Evolutionary conservation across 805 yeast genomes (phyloP), one percentile per base, ranked within the genome.

Genomic region (Saccharomycopsis babjevae): DNA sequence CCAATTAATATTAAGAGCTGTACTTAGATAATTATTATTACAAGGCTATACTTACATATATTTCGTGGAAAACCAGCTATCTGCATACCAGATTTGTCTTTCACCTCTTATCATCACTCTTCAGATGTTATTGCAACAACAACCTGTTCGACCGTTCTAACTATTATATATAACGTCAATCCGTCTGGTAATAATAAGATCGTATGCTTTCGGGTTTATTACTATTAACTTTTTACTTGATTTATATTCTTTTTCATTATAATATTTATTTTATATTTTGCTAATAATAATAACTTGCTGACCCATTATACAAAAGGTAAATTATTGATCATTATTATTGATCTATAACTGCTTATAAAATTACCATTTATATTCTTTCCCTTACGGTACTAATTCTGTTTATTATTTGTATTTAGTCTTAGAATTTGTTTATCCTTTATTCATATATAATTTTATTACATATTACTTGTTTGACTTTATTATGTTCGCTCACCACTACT

Each of bases 251-350:
- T 57, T 36, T 52, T 57, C 50, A 22, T 56, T 25, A 28, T 57
- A 18, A 46, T 28, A 40, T 43, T 18, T 28, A n/a, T 46, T n/a
- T 57, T 16, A 32, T n/a, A 36, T 52, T 57, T 57, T 62, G 62
- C 64, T 62, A 62, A 38, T 40, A 18, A 20, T 57, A 57, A 57
- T 60, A 60, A 46, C 64, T 62, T 62, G 55, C 62, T 59, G 61
- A 60, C 64, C 64, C 64, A 62, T 62, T 62, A 62, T 62, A 60
- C 64, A 62, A 62, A 62, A 62, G 64, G 64, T 62, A 63, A 58
- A 52, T 57, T 57, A 60, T 57, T 36, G 58, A 59, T 50, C 28
- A 15, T 55, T 59, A 4, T 22, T 56, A 25, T 59, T 59, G 40
- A 40, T 59, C 54, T 55, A 55, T 56, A 56, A 42, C 60, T 59